Conservation (phyloP, 371 early-diverging fungal species). For the Lichtheimia ramosa region DNA sequence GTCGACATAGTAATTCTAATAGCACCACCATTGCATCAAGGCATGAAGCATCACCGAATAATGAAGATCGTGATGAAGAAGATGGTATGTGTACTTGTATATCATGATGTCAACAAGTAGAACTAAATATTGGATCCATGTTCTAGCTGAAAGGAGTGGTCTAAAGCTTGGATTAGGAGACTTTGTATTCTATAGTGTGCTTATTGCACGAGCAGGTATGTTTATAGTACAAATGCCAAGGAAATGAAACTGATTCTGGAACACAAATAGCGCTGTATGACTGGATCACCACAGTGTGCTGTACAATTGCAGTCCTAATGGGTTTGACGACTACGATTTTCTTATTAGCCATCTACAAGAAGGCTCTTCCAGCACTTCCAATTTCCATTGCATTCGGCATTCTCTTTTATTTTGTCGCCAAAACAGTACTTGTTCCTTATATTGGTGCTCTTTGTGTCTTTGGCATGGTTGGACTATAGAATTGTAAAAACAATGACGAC, state of each 20-base stretch:
- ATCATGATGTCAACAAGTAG: not conserved
- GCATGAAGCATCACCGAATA: not conserved
- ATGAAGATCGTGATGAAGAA: constrained; percentile 50
- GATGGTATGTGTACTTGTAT: constrained; percentile 21
- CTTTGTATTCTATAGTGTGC: constrained; percentile 88
- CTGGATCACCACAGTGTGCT: constrained; percentile 85
- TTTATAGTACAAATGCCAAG: too few species aligned
- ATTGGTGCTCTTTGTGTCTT: constrained; percentile 45
- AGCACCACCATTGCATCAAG: constrained; percentile 2
- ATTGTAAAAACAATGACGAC: constrained; percentile 2
- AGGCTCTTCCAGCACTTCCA: constrained; percentile 86
- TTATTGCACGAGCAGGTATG: constrained; percentile 79
- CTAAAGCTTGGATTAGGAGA: constrained; percentile 87
- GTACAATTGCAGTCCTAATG: constrained; percentile 78
- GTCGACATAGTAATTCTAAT: not conserved
- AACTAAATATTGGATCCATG: not conserved
- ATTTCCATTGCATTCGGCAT: constrained; percentile 89
- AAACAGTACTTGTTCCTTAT: constrained; percentile 64
- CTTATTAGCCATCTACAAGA: constrained; percentile 76
- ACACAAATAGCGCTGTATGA: constrained; percentile 69
- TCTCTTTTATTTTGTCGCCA: constrained; percentile 75
- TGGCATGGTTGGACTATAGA: constrained; percentile 47
- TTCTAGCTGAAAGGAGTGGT: constrained; percentile 62
- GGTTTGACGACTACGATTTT: constrained; percentile 87
- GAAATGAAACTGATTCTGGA: too few species aligned